Evolutionary conservation across 2,329 filamentous ascomycete genomes (phyloP).

Genomic region (Ustulina deusta): DNA sequence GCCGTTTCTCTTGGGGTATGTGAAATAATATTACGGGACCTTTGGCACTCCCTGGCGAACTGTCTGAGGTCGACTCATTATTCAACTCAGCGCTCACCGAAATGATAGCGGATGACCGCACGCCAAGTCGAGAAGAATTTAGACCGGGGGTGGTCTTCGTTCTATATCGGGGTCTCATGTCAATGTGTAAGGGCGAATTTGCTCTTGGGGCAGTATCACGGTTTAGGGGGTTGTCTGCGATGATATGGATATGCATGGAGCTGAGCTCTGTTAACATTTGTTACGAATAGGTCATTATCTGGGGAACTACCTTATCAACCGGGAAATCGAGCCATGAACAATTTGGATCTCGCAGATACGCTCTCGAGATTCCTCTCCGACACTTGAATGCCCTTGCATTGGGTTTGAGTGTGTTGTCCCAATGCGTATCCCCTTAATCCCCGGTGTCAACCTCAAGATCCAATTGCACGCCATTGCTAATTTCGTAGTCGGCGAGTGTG

Average conservation of each 20-base stretch:
- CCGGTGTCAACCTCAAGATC: constrained; percentile 72
- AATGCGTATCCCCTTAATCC: constrained; percentile 57
- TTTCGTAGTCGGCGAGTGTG: constrained; percentile 90
- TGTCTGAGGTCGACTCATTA: too few relatives aligned
- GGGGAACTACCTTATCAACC: constrained; percentile 35
- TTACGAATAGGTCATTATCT: constrained; percentile 14
- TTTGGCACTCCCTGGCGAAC: too few relatives aligned
- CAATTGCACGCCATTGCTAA: constrained; percentile 85
- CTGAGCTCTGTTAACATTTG: constrained; percentile 31
- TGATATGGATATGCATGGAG: constrained; percentile 7
- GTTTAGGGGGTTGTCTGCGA: background rate
- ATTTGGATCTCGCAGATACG: background rate
- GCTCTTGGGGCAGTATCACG: constrained; percentile 16
- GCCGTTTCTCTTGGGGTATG: too few relatives aligned
- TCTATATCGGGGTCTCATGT: background rate
- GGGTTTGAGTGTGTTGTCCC: background rate
- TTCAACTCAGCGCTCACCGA: too few relatives aligned
- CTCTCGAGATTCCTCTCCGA: background rate
- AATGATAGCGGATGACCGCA: background rate
- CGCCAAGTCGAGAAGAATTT: background rate
- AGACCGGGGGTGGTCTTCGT: background rate
- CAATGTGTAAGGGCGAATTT: background rate
- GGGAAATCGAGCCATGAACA: background rate
- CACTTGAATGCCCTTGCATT: background rate
- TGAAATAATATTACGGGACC: too few relatives aligned